Evolutionary conservation across 305 asterid species (phyloP), one percentile per base, ranked within the genome.

Genomic region (Galium porrigens): DNA sequence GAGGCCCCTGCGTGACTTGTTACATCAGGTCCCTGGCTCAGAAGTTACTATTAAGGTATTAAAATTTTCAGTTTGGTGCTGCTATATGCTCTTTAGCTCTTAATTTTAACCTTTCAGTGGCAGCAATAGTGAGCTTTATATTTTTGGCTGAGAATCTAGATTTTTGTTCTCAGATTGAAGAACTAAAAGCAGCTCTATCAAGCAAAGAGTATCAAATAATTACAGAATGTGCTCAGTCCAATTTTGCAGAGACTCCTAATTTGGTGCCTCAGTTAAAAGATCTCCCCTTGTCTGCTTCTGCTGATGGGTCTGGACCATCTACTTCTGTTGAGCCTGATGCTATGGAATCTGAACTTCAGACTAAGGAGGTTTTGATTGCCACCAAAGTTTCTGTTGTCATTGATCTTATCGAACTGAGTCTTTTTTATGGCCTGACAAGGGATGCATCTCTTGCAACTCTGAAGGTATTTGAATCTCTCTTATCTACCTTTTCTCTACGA

Each of bases 171-270:
- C 90, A 91, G 97, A 79, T 86, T 71, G 95, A 76, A 77, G 94
- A 85, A 76, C 79, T 91, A 78, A 88, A 85, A 81, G 98, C 96
- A 74, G 88, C 94, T 79, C 77, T 91, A 77, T 88, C 96, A 72
- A 91, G 85, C 82, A 84, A 75, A 76, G 98, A 91, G 82, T 91
- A 88, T 74, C 86, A 86, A 78, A 78, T 88, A 67, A 86, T 91
- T 62, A 76, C 84, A 14, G 98, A 91, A 75, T 88, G 96, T 71
- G 90, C 96, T 17, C 92, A 81, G 76, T 63, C 86, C 69, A 91
- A 91, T 79, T 72, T 86, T 68, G 85, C 96, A 6, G 98, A 91
- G 82, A 79, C 87, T 48, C 95, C 96, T 65, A 79, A 83, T 80
- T 32, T 76, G 70, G 85, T 76, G 70, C 95, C 95, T 62, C 80